Evolutionary conservation across 139 green algal genomes (phyloP).

Genomic region (Closterium sp.): DNA sequence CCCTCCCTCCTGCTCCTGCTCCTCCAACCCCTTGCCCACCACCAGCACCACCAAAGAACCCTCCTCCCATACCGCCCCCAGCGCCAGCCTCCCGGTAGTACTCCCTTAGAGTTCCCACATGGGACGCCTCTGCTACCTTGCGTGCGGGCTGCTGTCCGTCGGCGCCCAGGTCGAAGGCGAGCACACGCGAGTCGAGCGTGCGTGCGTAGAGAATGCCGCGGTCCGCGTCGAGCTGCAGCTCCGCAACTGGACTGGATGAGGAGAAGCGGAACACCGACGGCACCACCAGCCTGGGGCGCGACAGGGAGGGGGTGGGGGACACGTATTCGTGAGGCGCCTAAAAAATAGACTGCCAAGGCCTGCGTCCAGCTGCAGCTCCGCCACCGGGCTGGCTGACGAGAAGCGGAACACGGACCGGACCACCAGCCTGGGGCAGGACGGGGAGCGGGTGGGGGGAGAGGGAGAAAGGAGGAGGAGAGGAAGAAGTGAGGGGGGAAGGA

Average conservation of each 20-base stretch:
- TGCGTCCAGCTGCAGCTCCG: slow-evolving; percentile 75
- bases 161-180: slow-evolving; percentile 84
- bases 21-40: background rate
- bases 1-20: slow-evolving; percentile 28
- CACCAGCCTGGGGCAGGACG: background rate
- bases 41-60: background rate
- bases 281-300: slow-evolving; percentile 40
- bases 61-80: background rate
- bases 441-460: background rate
- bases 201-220: slow-evolving; percentile 82
- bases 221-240: slow-evolving; percentile 75
- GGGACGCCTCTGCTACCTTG: slow-evolving; percentile 68
- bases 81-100: slow-evolving; percentile 5
- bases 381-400: slow-evolving; percentile 56
- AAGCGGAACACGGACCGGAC: slow-evolving; percentile 67
- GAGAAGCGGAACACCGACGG: slow-evolving; percentile 64
- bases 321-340: background rate
- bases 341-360: slow-evolving; percentile 68
- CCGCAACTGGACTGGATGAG: slow-evolving; percentile 61
- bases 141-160: slow-evolving; percentile 51
- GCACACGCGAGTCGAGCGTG: slow-evolving; percentile 62
- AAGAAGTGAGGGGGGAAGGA: background rate
- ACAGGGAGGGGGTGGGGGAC: background rate
- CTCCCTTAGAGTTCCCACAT: slow-evolving; percentile 59
- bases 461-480: background rate